Conservation (phyloP, 345 rosid species). For the Aquilaria malaccensis region DNA sequence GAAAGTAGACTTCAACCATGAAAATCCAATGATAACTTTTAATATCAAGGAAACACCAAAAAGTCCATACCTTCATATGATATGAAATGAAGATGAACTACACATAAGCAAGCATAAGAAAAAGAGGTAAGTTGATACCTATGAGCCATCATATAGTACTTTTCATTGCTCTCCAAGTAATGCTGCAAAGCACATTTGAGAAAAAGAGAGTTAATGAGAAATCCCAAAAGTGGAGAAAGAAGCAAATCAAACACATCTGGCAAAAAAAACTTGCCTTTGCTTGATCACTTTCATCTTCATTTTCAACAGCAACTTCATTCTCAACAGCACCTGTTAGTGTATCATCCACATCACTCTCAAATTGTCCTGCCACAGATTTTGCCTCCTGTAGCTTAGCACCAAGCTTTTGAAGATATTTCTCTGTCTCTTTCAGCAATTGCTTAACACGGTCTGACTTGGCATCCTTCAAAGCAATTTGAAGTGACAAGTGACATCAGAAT, state of each 20-base stretch:
- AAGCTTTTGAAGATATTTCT: slow-evolving; percentile 85
- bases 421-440: slow-evolving; percentile 85
- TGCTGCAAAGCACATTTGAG: slow-evolving; percentile 45
- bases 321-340: slow-evolving; percentile 33
- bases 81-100: not conserved
- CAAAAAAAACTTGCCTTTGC: slow-evolving; percentile 59
- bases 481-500: slow-evolving; percentile 7
- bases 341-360: slow-evolving; percentile 66
- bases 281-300: slow-evolving; percentile 84
- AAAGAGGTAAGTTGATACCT: slow-evolving; percentile 34
- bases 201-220: not conserved
- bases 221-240: slow-evolving; percentile 4
- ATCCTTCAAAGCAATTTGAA: slow-evolving; percentile 38
- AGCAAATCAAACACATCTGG: slow-evolving; percentile 9
- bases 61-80: not conserved
- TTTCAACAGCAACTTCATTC: slow-evolving; percentile 54
- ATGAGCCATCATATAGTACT: slow-evolving; percentile 95
- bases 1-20: slow-evolving; percentile 4
- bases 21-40: not conserved
- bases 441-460: slow-evolving; percentile 92
- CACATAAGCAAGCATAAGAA: slow-evolving; percentile 2
- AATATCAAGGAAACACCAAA: not conserved
- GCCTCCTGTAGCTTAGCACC: slow-evolving; percentile 81
- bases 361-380: slow-evolving; percentile 42
- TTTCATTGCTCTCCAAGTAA: slow-evolving; percentile 91